Base-by-base conservation (phyloP, 2,329 filamentous ascomycete species). In the Metarhizium humberi region DNA sequence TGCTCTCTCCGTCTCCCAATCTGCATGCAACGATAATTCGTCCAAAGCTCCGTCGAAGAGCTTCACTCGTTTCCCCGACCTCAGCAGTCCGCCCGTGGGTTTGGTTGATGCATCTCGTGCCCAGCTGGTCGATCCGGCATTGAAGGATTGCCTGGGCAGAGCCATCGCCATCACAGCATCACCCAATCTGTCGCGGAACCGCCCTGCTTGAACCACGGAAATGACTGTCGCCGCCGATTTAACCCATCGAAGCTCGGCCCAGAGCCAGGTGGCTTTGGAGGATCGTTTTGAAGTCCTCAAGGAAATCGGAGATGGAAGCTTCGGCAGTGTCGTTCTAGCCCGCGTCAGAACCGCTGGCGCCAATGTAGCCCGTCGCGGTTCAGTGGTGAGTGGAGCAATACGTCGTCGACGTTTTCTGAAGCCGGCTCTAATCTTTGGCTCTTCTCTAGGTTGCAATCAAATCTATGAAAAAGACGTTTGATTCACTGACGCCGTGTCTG, bases 401-500 rank as follows among this genome's bases (percentile, higher is more conserved):
- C 52, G 50, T 50, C 29, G 38, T 53, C 34, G 40, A 14, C 6
- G 13, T 48, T 62, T 59, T 64, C 59, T 55, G 50, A 45, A 55
- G 29, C 29, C 52, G 43, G 32, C 32, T 55, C 54, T 56, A 46
- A 25, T 53, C 42, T 25, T 50, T 16, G 6, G 20, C 25, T 2
- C 18, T 40, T 40, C n/a, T 7, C 4, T 16, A 97, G 94, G 88
- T 99, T 65, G 94, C 94, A 47, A 96, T 99, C 75, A 99, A 99
- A 75, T 97, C 94, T 6, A 99, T 99, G 94, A 99, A 99, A 80
- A 99, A 99, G 82, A 92, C 88, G 0, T 99, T 97, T 65, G 92
- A 97, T 64, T 95, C 90, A 2, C 91, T 96, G 67, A 76, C 82
- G 16, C 88, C 91, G 53, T 99, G 94, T 70, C 75, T 96, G 60